A percentile compares a stretch with the other conserved stretches of the same genome.
Conservation (phyloP, 2,329 filamentous ascomycete species). For the Hypoxylon sp. region DNA sequence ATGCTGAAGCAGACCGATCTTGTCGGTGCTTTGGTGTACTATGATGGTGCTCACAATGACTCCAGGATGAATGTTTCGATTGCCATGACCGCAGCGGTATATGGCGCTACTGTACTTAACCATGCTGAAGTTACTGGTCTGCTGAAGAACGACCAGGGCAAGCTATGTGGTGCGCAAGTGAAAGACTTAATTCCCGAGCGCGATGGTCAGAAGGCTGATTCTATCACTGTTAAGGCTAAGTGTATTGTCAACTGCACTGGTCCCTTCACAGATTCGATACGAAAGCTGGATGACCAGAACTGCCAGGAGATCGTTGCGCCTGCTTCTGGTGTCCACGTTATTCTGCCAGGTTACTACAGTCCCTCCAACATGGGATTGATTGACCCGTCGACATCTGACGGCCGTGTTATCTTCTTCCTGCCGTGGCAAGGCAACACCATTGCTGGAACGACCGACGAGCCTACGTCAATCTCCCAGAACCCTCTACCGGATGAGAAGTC, state of each 20-base stretch:
- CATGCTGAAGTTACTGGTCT: constrained; percentile 82
- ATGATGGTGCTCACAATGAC: constrained; percentile 91
- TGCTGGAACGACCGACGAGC: constrained; percentile 85
- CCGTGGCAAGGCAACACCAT: constrained; percentile 95
- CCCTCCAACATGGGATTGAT: constrained; percentile 88
- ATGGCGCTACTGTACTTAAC: constrained; percentile 83
- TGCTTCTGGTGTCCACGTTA: constrained; percentile 84
- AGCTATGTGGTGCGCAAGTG: constrained; percentile 75
- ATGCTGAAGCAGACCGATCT: constrained; percentile 85
- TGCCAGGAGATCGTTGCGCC: constrained; percentile 84
- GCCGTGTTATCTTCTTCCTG: constrained; percentile 90
- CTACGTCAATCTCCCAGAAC: constrained; percentile 75
- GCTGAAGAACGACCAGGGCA: constrained; percentile 76
- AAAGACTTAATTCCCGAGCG: constrained; percentile 74
- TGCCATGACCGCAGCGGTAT: constrained; percentile 87
- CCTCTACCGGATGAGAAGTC: constrained; percentile 83
- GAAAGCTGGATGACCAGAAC: constrained; percentile 80
- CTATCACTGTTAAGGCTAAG: constrained; percentile 78
- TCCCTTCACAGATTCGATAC: constrained; percentile 85
- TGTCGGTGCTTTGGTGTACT: constrained; percentile 86
- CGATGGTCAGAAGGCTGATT: constrained; percentile 67
- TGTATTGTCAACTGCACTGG: constrained; percentile 90
- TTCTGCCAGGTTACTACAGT: constrained; percentile 87
- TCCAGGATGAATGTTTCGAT: constrained; percentile 91
- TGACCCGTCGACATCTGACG: constrained; percentile 86